phyloP scores from a whole-genome alignment of 495 filamentous ascomycete genomes.

The Ramalina intermedia region DNA sequence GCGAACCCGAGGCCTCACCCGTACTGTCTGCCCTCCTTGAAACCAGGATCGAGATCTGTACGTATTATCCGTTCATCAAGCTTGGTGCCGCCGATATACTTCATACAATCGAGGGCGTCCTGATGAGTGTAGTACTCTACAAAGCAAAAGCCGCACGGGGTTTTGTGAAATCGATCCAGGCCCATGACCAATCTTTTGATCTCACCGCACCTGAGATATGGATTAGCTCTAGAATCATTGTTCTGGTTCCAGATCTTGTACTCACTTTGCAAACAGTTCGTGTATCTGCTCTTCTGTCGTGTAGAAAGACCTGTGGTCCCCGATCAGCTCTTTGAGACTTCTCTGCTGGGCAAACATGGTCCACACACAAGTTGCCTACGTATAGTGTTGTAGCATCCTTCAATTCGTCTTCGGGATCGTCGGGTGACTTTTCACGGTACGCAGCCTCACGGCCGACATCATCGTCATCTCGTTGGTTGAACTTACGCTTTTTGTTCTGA shows the following conservation, averaged over 20 bases:
- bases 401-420: constrained; percentile 56
- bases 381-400: constrained; percentile 88
- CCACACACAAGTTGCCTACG: constrained; percentile 81
- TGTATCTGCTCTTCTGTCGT: constrained; percentile 99
- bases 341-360: background rate
- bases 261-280: constrained; percentile 81
- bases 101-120: constrained; percentile 93
- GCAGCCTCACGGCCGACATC: constrained; percentile 33
- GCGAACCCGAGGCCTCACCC: constrained; percentile 37
- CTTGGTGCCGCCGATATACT: constrained; percentile 98
- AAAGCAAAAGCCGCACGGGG: constrained; percentile 97
- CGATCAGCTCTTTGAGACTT: constrained; percentile 19
- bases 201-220: constrained; percentile 57
- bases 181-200: constrained; percentile 99
- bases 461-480: constrained; percentile 39
- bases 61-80: constrained; percentile 92
- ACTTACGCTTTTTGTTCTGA: constrained; percentile 55
- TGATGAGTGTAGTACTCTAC: constrained; percentile 98
- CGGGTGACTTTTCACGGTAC: constrained; percentile 27
- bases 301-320: constrained; percentile 76
- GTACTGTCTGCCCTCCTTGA: constrained; percentile 90
- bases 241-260: background rate
- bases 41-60: constrained; percentile 93
- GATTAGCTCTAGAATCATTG: background rate
- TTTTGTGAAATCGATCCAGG: constrained; percentile 90